Evolutionary conservation across 139 green algal genomes (phyloP), one percentile per base, ranked within the genome.

Genomic region (Closterium sp.): DNA sequence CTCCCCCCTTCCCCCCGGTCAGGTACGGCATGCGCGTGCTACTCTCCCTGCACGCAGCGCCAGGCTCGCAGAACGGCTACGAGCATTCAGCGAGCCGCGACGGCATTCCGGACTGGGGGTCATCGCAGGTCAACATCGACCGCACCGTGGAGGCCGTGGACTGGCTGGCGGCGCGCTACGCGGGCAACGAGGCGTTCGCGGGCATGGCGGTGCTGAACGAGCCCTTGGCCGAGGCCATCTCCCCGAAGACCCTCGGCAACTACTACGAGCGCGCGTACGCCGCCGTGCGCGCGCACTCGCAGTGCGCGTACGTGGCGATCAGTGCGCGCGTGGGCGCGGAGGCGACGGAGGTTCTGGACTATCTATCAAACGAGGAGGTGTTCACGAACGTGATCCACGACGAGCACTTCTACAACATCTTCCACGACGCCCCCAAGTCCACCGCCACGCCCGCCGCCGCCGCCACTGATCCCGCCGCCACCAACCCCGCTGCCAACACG

Each of bases 121-220:
- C 31, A 10, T 31, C 35, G 3, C n/a, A 30, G 32, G 25, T 35
- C 19, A 84, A 89, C 30, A 34, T 89, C 12, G 30, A 66, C 35
- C 28, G 30, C 36, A 89, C 86, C 16, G 30, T 89, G 86, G 36
- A 89, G 28, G 86, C 86, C 86, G 86, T 89, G 0, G 34, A 90
- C 32, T 92, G 33, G 33, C 25, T 92, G 9, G 89, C 89, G 0
- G 16, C 23, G 33, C 55, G 89, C 25, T 91, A 91, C 66, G 89
- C 35, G 9, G 10, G 12, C 81, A 10, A 21, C 23, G 55, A 69
- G 25, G 55, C 89, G 7, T 91, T 91, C 66, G 23, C 30, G 4
- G 89, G 89, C 30, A 89, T 91, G 8, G 89, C 43, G n/a, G 31
- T 91, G 34, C 89, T 91, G 8, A 91, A 91, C 89, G 89, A 91